These are phyloP conservation scores for Dipteronia sinensis DNA, from an alignment of 345 rosid species.

Conservation along the genomic window DNA sequence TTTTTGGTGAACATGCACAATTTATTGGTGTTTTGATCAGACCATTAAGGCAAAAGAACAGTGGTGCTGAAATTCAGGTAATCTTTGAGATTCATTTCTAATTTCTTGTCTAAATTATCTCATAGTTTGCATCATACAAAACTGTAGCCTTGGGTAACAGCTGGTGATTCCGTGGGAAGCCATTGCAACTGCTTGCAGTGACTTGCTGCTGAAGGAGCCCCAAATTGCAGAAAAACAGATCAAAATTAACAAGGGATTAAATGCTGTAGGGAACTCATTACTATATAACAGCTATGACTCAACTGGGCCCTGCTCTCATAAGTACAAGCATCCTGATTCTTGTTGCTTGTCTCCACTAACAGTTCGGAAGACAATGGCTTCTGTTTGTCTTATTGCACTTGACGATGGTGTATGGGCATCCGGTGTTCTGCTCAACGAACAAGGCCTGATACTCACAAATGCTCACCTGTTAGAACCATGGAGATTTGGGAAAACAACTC, in stretches of 20 bases:
- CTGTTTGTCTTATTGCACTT: constrained; percentile 76
- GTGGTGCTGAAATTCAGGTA: constrained; percentile 96
- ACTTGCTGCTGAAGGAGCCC: constrained; percentile 74
- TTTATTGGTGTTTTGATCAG: constrained; percentile 76
- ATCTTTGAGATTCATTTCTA: constrained; percentile 28
- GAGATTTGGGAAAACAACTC: constrained; percentile 80
- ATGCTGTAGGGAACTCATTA: constrained; percentile 46
- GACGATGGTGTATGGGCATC: constrained; percentile 93
- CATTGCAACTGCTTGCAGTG: constrained; percentile 81
- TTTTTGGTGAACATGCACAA: constrained; percentile 54
- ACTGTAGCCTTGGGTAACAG: constrained; percentile 92
- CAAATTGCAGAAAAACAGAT: constrained; percentile 48
- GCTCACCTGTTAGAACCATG: constrained; percentile 97
- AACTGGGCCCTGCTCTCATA: constrained; percentile 26
- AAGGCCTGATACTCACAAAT: constrained; percentile 84
- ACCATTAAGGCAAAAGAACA: constrained; percentile 80
- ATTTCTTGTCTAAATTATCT: constrained; percentile 34
- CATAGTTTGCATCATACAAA: constrained; percentile 57
- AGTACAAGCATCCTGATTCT: constrained; percentile 23
- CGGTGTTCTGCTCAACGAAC: constrained; percentile 76
- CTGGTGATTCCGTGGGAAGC: constrained; percentile 99
- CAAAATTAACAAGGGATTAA: constrained; percentile 40
- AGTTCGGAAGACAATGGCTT: constrained; percentile 65
- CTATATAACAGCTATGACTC: constrained; percentile 28
- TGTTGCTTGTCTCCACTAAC: constrained; percentile 28